Evolutionary conservation across 2,329 filamentous ascomycete genomes (phyloP), one percentile per base, ranked within the genome.

Genomic region (Chaetomiaceae sp.): DNA sequence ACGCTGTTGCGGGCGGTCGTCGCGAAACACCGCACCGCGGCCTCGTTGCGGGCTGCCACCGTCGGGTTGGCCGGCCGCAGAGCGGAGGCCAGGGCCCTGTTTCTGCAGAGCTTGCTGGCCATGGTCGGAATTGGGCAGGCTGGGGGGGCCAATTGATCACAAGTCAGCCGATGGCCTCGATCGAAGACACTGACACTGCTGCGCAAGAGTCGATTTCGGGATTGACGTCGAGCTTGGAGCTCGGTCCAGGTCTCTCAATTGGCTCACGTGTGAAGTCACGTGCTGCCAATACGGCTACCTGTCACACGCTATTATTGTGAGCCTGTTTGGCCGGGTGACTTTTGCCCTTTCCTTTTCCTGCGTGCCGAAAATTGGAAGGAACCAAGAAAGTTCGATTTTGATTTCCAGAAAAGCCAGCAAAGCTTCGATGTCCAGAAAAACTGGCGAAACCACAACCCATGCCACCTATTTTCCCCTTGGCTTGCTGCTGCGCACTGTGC

Each of bases 31-130:
- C 78, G 73, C 63, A 70, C 64, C 44, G 66, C 65, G 59, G 70
- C 49, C 21, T 70, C 68, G 57, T 61, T 69, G 58, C 66, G 72
- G 62, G 61, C 66, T 59, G 60, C 68, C 55, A 72, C 65, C 59
- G 70, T 69, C 48, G 72, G 68, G 61, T 70, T 77, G 43, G 69
- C 68, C n/a, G 78, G 73, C 65, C 74, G 74, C 59, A 82, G 67
- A 70, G 75, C 75, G 65, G 78, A 74, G 64, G 74, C 73, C 59
- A 83, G 65, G 55, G 73, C 74, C 66, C 78, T 73, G 68, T 72
- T 76, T 66, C 78, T 75, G 63, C 74, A 75, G 63, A 82, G 66
- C 67, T 75, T 79, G 70, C 75, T 79, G 69, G 81, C 80, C 81
- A 84, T 84, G 68, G 65, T 73, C 50, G 57, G 60, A 57, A 44